Base-by-base conservation (phyloP, 441 rosid genomes). In the Jatropha podagrica region DNA sequence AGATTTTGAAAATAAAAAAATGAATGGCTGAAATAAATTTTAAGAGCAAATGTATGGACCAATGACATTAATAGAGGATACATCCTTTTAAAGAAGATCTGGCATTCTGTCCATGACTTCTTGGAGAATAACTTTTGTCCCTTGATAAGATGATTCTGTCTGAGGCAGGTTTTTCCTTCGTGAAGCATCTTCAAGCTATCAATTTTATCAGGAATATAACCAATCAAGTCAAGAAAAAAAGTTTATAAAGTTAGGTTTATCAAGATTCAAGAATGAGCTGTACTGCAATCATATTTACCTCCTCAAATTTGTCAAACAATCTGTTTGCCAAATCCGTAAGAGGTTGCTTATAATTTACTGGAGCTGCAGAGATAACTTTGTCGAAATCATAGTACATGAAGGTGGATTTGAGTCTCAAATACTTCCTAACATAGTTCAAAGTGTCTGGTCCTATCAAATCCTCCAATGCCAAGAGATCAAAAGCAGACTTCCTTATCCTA, bases 371-470 rank as follows among this genome's bases (percentile, higher is more conserved):
- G 79, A 95, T 92, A 65, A 92, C 83, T 55, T 86, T 91, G 86
- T 95, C 98, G 73, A 92, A 88, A 82, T 95, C 96, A 6, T 84
- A 92, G 85, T 89, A 86, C 90, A 95, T 85, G 80, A 86, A 74
- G 3, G 96, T 92, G 58, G 91, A 87, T 71, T 95, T 95, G 74
- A 91, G 86, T 79, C 96, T 88, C 82, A 93, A 79, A 71, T 93
- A 93, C 82, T 84, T 92, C 81, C 86, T 85, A 8, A 93, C 94
- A 83, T 93, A 92, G 81, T 90, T 92, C 79, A 86, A 80, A 3
- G 91, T 91, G 52, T 90, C 96, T 12, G 90, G 89, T 83, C 91
- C 94, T 55, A 93, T 86, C 90, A 95, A 81, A 84, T 91, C 98
- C 66, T 80, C 98, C 95, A 92, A 82, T 13, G 99, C 97, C 32